Percentiles rank a stretch among this genome's conserved stretches.
Conservation (phyloP, 768 basidiomycete genomes). For the Lactarius indigo region DNA sequence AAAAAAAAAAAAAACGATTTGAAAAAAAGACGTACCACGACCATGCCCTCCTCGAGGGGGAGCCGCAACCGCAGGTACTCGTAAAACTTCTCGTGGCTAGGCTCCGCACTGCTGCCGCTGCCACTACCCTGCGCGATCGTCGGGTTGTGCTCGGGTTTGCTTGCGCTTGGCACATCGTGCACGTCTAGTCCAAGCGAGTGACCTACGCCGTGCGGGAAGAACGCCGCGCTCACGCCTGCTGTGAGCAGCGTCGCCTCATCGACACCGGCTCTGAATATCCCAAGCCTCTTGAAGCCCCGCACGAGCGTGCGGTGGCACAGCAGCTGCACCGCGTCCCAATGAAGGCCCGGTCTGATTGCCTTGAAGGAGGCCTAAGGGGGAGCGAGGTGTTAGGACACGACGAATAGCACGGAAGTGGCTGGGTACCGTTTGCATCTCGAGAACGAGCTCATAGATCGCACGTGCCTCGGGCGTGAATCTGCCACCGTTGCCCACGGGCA, state of each 20-base stretch:
- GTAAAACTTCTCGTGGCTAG: slow-evolving; percentile 63
- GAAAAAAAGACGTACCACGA: slow-evolving; percentile 57
- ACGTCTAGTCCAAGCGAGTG: slow-evolving; percentile 94
- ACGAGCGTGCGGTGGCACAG: slow-evolving; percentile 82
- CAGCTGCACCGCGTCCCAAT: slow-evolving; percentile 88
- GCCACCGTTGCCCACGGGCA: slow-evolving; percentile 92
- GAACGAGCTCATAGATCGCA: slow-evolving; percentile 82
- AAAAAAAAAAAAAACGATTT: not conserved
- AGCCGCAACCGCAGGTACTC: slow-evolving; percentile 75
- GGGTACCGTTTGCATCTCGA: slow-evolving; percentile 82
- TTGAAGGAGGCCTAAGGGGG: slow-evolving; percentile 59
- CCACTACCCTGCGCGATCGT: slow-evolving; percentile 37
- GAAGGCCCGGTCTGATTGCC: slow-evolving; percentile 67
- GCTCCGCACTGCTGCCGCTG: slow-evolving; percentile 14
- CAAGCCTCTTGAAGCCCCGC: slow-evolving; percentile 74
- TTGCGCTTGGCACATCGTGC: slow-evolving; percentile 85
- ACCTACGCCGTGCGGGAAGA: slow-evolving; percentile 93
- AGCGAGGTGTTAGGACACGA: not conserved
- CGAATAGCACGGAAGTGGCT: not conserved
- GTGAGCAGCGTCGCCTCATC: slow-evolving; percentile 68
- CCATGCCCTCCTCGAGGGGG: slow-evolving; percentile 74
- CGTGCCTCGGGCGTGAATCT: slow-evolving; percentile 79
- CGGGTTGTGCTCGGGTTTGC: slow-evolving; percentile 59
- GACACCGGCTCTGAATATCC: slow-evolving; percentile 74
- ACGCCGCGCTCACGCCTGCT: slow-evolving; percentile 75